Evolutionary conservation across 208 protist species (phyloP), one percentile per base, ranked within the genome.

Genomic region (Willaertia magna): DNA sequence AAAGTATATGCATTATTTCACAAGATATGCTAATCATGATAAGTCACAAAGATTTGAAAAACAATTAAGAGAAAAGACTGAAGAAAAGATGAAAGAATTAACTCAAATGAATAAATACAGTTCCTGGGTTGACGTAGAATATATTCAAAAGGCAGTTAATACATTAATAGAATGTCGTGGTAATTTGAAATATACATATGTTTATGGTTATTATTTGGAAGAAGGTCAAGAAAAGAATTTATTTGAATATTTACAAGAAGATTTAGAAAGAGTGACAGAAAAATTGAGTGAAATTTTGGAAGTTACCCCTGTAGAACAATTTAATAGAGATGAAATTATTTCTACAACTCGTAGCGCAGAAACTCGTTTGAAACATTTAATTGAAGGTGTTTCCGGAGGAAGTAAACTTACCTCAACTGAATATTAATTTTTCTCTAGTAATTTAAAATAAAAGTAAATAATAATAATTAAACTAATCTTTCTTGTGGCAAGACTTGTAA

Each of bases 121-220:
- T 11, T 59, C 74, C 0, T 79, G 59, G 46, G 76, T 74, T 30
- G 55, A 89, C 48, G 74, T 76, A 55, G 88, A 90, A 51, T 89
- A 90, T 39, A 51, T 90, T 47, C 51, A 79, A 40, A 84, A 90
- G 34, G 85, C 86, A 18, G 88, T 76, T 2, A 34, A 90, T 20
- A 46, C 30, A 22, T 44, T 90, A 18, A 55, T 90, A 34, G 51
- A 79, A 39, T 88, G 74, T 34, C 79, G 88, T 51, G 42, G 55
- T 40, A 86, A 47, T n/a, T 55, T 90, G 2, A 88, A 89, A 83
- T 90, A 87, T 61, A 90, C 88, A 4, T 90, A 90, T 87, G 86
- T 90, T 22, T 90, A 90, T 84, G 85, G 86, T 39, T 90, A 85
- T 79, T 90, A 88, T 83, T 30, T 90, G 4, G 43, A 74, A 34